phyloP scores from a whole-genome alignment of 108 stramenopile genomes.

The Chaetoceros muelleri region DNA sequence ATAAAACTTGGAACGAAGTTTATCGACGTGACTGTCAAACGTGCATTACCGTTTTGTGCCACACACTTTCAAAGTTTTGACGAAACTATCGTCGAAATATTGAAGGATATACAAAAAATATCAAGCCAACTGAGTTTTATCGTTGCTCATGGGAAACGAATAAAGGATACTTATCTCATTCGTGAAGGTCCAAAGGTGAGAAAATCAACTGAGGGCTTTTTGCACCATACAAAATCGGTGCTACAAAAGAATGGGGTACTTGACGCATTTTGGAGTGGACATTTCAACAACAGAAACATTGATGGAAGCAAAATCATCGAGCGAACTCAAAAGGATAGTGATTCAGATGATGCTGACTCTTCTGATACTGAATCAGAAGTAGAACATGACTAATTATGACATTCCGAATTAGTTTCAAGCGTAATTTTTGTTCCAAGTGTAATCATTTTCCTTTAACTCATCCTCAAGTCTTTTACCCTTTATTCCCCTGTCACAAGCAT shows the following conservation, averaged over 20 bases:
- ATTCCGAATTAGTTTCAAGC: no score
- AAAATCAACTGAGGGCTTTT: constrained; percentile 5
- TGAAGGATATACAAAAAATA: constrained; percentile 5
- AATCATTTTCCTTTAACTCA: no score
- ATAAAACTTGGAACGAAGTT: constrained; percentile 4
- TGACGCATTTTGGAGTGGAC: constrained; percentile 2
- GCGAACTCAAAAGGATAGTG: neutral
- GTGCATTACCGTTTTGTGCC: constrained; percentile 3
- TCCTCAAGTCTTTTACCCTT: no score
- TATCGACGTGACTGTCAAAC: constrained; percentile 5
- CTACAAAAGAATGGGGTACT: constrained; percentile 4
- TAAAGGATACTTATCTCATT: constrained; percentile 5
- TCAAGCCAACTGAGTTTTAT: constrained; percentile 2
- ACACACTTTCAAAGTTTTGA: constrained; percentile 1
- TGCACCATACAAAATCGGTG: constrained; percentile 9
- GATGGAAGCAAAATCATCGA: constrained; percentile 11
- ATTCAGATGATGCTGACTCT: constrained; percentile 6
- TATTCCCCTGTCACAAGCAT: no score
- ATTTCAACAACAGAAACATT: constrained; percentile 4
- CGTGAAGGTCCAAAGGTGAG: constrained; percentile 11
- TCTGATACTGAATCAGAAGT: constrained; percentile 1
- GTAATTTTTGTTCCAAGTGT: no score
- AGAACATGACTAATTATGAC: no score
- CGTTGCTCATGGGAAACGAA: constrained; percentile 7
- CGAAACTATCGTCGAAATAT: neutral